A percentile compares a stretch with the other conserved stretches of the same genome.
Evolutionary conservation across 1,139 yeast species (phyloP).

Genomic region (Saccharomyces hybrid): DNA sequence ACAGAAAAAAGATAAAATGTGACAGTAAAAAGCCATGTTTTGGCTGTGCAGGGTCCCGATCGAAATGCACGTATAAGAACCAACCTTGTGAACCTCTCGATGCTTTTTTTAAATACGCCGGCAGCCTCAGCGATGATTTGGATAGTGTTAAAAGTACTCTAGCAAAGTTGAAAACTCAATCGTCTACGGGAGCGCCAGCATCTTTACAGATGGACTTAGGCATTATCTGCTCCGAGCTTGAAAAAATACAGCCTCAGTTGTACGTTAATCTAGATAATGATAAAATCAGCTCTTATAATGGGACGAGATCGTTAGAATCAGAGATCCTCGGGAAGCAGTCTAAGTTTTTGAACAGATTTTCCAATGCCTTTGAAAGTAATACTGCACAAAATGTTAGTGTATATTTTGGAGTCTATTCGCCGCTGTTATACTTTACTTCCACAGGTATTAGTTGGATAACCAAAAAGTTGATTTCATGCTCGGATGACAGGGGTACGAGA

Average conservation of each 20-base stretch:
- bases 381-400: too few relatives aligned
- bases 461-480: slow-evolving; percentile 7
- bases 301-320: slow-evolving; percentile 10
- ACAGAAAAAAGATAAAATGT: slow-evolving; percentile 14
- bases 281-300: slow-evolving; percentile 5
- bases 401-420: slow-evolving; percentile 10
- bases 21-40: slow-evolving; percentile 12
- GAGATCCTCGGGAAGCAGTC: slow-evolving; percentile 7
- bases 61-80: slow-evolving; percentile 4
- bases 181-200: neutral
- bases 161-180: neutral
- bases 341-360: slow-evolving; percentile 7
- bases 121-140: neutral
- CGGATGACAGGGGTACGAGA: slow-evolving; percentile 7
- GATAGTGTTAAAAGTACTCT: neutral
- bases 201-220: slow-evolving; percentile 1
- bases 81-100: neutral
- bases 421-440: slow-evolving; percentile 8
- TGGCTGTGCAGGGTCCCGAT: slow-evolving; percentile 8
- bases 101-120: neutral
- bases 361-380: neutral
- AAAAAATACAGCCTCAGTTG: slow-evolving; percentile 2
- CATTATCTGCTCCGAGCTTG: neutral
- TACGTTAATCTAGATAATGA: slow-evolving; percentile 5
- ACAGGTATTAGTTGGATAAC: slow-evolving; percentile 13